These are phyloP conservation scores for Pleodorina starrii DNA, from an alignment of 139 green algal genomes.

Conservation along the genomic window DNA sequence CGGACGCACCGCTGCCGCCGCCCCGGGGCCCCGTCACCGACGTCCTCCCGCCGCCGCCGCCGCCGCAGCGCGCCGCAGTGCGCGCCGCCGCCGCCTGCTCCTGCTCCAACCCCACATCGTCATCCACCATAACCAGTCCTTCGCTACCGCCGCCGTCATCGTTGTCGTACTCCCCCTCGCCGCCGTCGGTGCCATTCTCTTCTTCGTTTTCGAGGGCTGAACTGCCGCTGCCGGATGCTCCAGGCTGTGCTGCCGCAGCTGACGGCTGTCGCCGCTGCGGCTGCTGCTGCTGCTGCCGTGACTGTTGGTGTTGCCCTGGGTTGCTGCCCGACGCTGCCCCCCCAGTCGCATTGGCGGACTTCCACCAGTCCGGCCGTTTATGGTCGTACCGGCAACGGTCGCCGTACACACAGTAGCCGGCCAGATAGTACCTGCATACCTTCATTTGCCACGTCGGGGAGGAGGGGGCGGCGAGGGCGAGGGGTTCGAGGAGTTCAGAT, in stretches of 20 bases:
- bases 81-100: neutral
- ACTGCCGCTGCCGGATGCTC: neutral
- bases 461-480: neutral
- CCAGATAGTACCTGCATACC: slow-evolving; percentile 77
- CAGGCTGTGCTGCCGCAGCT: neutral
- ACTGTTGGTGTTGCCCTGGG: neutral
- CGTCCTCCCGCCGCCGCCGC: neutral
- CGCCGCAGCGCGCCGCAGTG: neutral
- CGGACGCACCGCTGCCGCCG: no score
- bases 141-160: neutral
- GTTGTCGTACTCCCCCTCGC: neutral
- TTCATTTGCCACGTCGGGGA: no score
- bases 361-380: slow-evolving; percentile 25
- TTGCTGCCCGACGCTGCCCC: neutral
- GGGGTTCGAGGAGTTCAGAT: no score
- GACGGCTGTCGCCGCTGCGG: neutral
- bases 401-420: slow-evolving; percentile 74
- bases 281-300: neutral
- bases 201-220: no score
- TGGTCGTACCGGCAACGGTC: slow-evolving; percentile 71
- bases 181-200: neutral
- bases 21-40: neutral
- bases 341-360: neutral
- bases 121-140: slow-evolving; percentile 22
- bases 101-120: slow-evolving; percentile 23